Percentiles rank a stretch among this genome's conserved stretches.
phyloP scores from a whole-genome alignment of 164 flowering plant species.

The Paratinospora sagittata region DNA sequence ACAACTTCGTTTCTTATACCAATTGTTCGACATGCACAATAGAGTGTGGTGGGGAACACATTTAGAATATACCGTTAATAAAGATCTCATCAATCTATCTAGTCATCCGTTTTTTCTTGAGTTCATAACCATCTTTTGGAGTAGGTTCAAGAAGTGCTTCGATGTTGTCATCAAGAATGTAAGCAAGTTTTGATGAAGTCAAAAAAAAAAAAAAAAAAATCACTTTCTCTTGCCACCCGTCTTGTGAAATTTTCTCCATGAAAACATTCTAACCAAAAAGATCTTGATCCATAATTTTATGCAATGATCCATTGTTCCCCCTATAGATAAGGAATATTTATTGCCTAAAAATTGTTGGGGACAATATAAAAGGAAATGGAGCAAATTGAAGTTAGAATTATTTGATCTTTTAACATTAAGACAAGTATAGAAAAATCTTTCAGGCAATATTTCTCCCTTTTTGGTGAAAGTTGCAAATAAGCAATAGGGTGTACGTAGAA shows the following conservation, averaged over 20 bases:
- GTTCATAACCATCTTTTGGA: not conserved
- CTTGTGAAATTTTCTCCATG: not conserved
- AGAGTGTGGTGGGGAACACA: not conserved
- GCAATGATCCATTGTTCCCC: not conserved
- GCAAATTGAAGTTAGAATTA: no score
- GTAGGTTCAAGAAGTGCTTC: not conserved
- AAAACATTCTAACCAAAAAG: not conserved
- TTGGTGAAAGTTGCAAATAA: not conserved
- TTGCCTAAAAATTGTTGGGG: slow-evolving; percentile 4
- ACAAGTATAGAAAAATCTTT: not conserved
- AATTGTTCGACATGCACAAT: not conserved
- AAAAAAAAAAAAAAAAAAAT: no score
- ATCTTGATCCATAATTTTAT: not conserved
- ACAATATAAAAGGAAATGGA: not conserved
- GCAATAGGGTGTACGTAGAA: no score
- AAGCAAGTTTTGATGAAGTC: not conserved
- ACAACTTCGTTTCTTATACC: not conserved
- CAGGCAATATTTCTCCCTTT: not conserved
- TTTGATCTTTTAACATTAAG: not conserved
- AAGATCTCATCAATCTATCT: not conserved
- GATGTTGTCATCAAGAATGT: not conserved
- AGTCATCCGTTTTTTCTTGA: not conserved
- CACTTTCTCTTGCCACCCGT: slow-evolving; percentile 12
- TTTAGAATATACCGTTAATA: not conserved
- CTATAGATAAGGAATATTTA: not conserved